Conservation (phyloP, 192 early-diverging fungal species). For the Entomortierella chlamydospora region DNA sequence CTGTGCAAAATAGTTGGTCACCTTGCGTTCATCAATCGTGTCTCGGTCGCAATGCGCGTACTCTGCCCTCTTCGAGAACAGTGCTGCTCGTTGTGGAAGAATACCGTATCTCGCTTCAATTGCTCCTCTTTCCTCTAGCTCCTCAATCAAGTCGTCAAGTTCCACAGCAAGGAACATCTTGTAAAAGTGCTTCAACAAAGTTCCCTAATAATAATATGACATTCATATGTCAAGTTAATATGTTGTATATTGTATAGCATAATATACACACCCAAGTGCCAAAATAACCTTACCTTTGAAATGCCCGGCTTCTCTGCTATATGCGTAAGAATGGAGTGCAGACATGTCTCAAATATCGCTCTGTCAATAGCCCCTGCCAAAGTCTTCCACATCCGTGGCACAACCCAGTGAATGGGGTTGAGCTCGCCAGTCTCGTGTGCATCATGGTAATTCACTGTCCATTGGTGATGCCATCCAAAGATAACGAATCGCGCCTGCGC, state of each 20-base stretch:
- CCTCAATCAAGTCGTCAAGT: conserved; percentile 33
- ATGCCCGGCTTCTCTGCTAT: conserved; percentile 39
- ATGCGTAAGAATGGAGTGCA: conserved; percentile 31
- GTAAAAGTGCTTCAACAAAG: conserved; percentile 8
- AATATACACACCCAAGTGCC: too few species aligned
- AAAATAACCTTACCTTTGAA: conserved; percentile 33
- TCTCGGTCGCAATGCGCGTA: conserved; percentile 15
- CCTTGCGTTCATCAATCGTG: conserved; percentile 40
- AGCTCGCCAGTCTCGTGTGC: not conserved
- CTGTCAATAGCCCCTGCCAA: conserved; percentile 21
- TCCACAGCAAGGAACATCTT: conserved; percentile 31
- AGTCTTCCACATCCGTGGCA: conserved; percentile 36
- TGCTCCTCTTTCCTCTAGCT: conserved; percentile 26
- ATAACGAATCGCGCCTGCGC: conserved; percentile 20
- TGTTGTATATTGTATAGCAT: too few species aligned
- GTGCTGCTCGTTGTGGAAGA: conserved; percentile 1
- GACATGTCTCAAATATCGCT: conserved; percentile 23
- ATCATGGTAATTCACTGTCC: conserved; percentile 30
- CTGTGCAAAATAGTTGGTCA: conserved; percentile 25
- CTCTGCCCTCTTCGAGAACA: conserved; percentile 31
- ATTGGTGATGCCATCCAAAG: conserved; percentile 35
- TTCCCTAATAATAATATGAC: conserved; percentile 12
- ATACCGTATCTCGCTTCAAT: conserved; percentile 16
- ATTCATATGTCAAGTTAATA: not conserved
- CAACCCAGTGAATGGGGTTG: conserved; percentile 6